Evolutionary conservation across 202 grass and related monocot species (phyloP).

Genomic region (Digitaria exilis): DNA sequence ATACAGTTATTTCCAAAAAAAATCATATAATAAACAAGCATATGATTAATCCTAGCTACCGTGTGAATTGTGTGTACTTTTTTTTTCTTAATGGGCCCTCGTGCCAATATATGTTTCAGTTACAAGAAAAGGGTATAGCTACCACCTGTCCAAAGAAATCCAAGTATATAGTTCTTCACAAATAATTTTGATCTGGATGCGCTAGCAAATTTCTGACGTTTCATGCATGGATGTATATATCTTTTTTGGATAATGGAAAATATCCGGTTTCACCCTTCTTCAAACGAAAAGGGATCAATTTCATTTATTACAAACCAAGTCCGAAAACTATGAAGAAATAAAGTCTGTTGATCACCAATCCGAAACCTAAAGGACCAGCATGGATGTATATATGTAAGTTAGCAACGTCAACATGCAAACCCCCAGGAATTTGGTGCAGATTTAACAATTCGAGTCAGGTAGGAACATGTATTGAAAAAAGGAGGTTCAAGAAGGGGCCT

Average conservation of each 20-base stretch:
- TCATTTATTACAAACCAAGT: too few species aligned
- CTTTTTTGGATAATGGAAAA: too few species aligned
- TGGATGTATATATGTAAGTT: neutral
- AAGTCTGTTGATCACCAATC: too few species aligned
- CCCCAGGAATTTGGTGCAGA: neutral
- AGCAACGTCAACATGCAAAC: neutral
- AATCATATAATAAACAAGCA: neutral
- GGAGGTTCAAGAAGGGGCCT: neutral
- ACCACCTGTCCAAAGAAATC: neutral
- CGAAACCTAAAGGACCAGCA: too few species aligned
- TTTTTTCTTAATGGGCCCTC: neutral
- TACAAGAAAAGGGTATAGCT: neutral
- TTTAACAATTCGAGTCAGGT: neutral
- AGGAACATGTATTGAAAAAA: neutral
- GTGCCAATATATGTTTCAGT: neutral
- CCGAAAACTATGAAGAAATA: too few species aligned
- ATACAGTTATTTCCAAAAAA: neutral
- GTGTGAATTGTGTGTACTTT: neutral
- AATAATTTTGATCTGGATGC: neutral
- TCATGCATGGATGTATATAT: neutral
- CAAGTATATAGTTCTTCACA: neutral
- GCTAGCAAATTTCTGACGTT: neutral
- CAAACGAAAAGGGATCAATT: too few species aligned
- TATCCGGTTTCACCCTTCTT: too few species aligned
- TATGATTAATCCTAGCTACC: slow-evolving; percentile 3